Evolutionary conservation across 495 filamentous ascomycete genomes (phyloP).

Genomic region (Evernia prunastri): DNA sequence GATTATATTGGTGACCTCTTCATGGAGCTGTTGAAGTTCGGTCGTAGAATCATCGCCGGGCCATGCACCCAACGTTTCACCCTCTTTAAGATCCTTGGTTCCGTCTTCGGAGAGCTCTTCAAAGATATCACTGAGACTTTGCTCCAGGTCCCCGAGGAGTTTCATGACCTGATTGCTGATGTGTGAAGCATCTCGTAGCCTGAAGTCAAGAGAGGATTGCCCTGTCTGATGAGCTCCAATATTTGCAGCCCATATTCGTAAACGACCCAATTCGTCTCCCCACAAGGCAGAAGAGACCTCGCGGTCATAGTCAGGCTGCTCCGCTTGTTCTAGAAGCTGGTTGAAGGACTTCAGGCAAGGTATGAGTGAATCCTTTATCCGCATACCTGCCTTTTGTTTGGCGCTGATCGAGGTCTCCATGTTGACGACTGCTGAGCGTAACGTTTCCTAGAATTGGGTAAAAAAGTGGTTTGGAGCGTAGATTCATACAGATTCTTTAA

Average conservation of each 20-base stretch:
- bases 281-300: background rate
- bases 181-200: slow-evolving; percentile 19
- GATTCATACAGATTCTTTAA: no score
- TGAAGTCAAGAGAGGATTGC: slow-evolving; percentile 23
- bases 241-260: slow-evolving; percentile 24
- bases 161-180: slow-evolving; percentile 12
- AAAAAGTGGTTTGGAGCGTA: no score
- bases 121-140: background rate
- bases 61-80: background rate
- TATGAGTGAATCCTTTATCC: no score
- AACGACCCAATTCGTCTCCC: background rate
- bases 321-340: background rate
- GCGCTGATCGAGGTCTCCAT: background rate
- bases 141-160: slow-evolving; percentile 5
- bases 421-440: no score
- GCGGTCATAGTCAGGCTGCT: background rate
- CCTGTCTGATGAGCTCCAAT: slow-evolving; percentile 31
- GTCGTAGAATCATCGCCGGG: slow-evolving; percentile 4
- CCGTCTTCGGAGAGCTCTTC: background rate
- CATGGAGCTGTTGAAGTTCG: slow-evolving; percentile 10
- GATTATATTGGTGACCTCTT: slow-evolving; percentile 14
- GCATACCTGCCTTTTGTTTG: no score
- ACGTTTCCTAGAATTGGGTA: no score
- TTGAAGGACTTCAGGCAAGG: background rate
- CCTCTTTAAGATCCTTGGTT: background rate